These are phyloP conservation scores for Ceratocystis ficicola DNA, from an alignment of 2,329 filamentous ascomycete genomes.

Conservation along the genomic window DNA sequence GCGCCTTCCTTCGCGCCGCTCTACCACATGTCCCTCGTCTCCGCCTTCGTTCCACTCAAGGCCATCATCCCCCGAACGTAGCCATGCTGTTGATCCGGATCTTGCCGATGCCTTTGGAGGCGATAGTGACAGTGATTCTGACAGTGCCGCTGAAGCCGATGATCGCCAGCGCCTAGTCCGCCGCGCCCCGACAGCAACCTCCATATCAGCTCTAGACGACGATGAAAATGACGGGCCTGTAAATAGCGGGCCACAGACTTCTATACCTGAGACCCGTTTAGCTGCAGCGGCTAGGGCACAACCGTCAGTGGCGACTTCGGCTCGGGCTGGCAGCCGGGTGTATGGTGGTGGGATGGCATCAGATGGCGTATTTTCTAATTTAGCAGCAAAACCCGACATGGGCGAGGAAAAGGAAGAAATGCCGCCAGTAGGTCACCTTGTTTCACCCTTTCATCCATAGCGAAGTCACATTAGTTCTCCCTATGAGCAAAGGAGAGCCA, in stretches of 20 bases:
- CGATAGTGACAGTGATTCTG: constrained; percentile 55
- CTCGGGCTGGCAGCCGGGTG: constrained; percentile 29
- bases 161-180: constrained; percentile 80
- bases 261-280: constrained; percentile 8
- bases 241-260: constrained; percentile 24
- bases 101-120: constrained; percentile 87
- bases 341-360: constrained; percentile 67
- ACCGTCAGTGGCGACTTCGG: not conserved
- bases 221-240: constrained; percentile 17
- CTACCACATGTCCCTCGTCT: constrained; percentile 44
- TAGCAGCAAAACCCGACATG: constrained; percentile 78
- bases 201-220: constrained; percentile 16
- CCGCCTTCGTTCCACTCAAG: constrained; percentile 83
- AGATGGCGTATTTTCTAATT: constrained; percentile 92
- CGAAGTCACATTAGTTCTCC: no score
- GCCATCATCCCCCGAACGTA: constrained; percentile 45
- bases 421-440: constrained; percentile 59
- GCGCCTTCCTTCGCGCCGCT: constrained; percentile 29
- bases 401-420: constrained; percentile 69
- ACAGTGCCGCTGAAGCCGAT: constrained; percentile 48
- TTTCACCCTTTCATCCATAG: not conserved
- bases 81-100: constrained; percentile 53
- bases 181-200: constrained; percentile 28
- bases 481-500: no score
- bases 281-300: not conserved